Percentiles rank a stretch among this genome's conserved stretches.
These are phyloP conservation scores for Podila epicladia DNA, from an alignment of 192 early-diverging fungal species.

Conservation along the genomic window DNA sequence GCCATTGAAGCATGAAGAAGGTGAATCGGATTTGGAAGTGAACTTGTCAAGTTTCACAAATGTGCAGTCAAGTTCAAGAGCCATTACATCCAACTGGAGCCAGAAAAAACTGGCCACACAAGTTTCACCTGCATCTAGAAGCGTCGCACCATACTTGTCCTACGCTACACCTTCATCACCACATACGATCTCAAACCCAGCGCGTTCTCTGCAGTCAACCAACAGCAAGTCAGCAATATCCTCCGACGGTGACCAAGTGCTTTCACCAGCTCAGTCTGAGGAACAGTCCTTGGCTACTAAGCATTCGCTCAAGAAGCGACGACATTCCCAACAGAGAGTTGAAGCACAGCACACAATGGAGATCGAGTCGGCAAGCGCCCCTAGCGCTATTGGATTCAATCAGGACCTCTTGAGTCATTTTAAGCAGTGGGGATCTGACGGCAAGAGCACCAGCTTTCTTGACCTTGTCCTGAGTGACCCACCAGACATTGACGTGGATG, in stretches of 20 bases:
- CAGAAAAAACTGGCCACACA: neutral
- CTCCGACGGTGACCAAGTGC: neutral
- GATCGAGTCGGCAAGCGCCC: neutral
- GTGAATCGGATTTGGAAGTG: neutral
- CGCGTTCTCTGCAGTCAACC: too few species aligned
- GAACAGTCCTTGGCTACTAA: neutral
- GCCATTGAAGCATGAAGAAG: slow-evolving; percentile 11
- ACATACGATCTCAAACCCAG: too few species aligned
- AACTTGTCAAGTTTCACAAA: neutral
- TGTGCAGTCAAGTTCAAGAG: neutral
- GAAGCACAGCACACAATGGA: neutral
- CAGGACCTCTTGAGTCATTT: slow-evolving; percentile 31
- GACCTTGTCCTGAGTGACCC: slow-evolving; percentile 49
- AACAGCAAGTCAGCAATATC: too few species aligned
- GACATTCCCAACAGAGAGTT: neutral
- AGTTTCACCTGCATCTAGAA: neutral
- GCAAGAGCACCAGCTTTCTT: slow-evolving; percentile 21
- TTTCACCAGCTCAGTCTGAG: neutral
- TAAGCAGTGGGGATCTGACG: slow-evolving; percentile 29
- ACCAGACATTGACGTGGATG: slow-evolving; percentile 27
- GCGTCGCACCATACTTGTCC: neutral
- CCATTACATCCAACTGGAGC: neutral
- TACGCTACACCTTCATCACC: too few species aligned
- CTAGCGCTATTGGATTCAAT: slow-evolving; percentile 12
- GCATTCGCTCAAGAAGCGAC: neutral